Base-by-base conservation (phyloP, 2,329 filamentous ascomycete species). In the Penicillium sp. region DNA sequence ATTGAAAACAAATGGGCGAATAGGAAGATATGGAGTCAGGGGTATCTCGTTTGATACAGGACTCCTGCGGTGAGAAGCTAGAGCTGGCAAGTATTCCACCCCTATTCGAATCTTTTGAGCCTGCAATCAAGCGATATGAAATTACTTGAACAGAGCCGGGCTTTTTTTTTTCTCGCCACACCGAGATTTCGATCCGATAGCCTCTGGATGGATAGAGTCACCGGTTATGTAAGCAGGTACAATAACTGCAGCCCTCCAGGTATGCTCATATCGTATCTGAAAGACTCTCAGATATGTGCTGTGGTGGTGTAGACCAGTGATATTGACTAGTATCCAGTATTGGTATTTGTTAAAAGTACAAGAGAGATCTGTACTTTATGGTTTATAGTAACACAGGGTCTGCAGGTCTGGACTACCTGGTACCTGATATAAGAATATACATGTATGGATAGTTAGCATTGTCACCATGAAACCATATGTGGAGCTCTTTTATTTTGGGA, bases 111-210 rank as follows among this genome's bases (percentile, higher is more conserved):
- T 40, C 17, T 38, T 11, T 31, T 41, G 26, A 38, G 19, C 17
- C 19, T 38, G 5, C n/a, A 37, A 48, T 11, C 2, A 11, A 46
- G 22, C 2, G 9, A 35, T 28, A 37, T 16, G 16, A 30, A 17
- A 45, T 5, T 45, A 28, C 16, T 30, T 35, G 6, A 16, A 48
- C 12, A 10, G 19, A 45, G 11, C 19, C 16, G 25, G 17, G 10
- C 22, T 31, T n/a, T 28, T 14, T 43, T 52, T 37, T 50, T 49
- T 57, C 35, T 61, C 52, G 61, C 61, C 61, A 63, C 61, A 55
- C 44, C 43, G 59, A 62, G 60, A 58, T 55, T 60, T 56, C 50
- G 47, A 55, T 42, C 53, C 57, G 50, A 55, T 33, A 35, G 46
- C 30, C 47, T 53, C 42, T 58, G 50, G 53, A 61, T 53, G 45